Evolutionary conservation across 768 basidiomycete genomes (phyloP).

Genomic region (Boletus reticulatus): DNA sequence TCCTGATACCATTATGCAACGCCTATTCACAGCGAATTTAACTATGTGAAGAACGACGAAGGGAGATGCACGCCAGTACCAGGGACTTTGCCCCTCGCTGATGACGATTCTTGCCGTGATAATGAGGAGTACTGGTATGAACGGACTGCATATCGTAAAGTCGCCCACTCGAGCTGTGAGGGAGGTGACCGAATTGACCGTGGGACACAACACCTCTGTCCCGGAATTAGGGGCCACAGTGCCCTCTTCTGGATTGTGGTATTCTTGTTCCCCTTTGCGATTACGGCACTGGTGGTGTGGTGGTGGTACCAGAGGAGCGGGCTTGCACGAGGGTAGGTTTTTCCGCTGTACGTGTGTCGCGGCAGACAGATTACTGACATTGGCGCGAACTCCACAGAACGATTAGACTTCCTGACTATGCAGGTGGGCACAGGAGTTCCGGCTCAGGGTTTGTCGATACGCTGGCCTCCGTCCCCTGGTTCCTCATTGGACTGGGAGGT

Average conservation of each 20-base stretch:
- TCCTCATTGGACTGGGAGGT: conserved; percentile 73
- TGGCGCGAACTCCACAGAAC: conserved; percentile 41
- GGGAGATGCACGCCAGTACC: conserved; percentile 78
- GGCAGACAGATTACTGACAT: neutral
- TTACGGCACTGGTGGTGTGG: conserved; percentile 73
- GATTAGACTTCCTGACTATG: conserved; percentile 67
- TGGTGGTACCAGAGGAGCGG: conserved; percentile 83
- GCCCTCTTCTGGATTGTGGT: conserved; percentile 84
- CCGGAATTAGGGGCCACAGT: conserved; percentile 72
- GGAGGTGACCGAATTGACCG: conserved; percentile 79
- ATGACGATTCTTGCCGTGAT: conserved; percentile 60
- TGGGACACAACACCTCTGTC: conserved; percentile 74
- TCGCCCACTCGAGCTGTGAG: conserved; percentile 84
- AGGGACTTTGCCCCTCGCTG: conserved; percentile 59
- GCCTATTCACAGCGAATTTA: conserved; percentile 74
- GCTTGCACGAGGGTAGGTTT: conserved; percentile 66
- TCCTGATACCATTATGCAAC: neutral
- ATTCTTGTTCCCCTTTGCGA: conserved; percentile 69
- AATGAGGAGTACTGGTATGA: conserved; percentile 89
- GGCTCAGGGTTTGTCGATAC: conserved; percentile 61
- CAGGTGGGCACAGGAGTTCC: conserved; percentile 29
- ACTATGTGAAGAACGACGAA: conserved; percentile 64
- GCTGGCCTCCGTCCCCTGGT: conserved; percentile 88
- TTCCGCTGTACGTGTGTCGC: neutral
- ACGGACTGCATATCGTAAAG: conserved; percentile 86